Percentiles rank a stretch among this genome's conserved stretches.
These are phyloP conservation scores for Auxenochlorella pyrenoidosa DNA, from an alignment of 139 green algal genomes.

Conservation along the genomic window DNA sequence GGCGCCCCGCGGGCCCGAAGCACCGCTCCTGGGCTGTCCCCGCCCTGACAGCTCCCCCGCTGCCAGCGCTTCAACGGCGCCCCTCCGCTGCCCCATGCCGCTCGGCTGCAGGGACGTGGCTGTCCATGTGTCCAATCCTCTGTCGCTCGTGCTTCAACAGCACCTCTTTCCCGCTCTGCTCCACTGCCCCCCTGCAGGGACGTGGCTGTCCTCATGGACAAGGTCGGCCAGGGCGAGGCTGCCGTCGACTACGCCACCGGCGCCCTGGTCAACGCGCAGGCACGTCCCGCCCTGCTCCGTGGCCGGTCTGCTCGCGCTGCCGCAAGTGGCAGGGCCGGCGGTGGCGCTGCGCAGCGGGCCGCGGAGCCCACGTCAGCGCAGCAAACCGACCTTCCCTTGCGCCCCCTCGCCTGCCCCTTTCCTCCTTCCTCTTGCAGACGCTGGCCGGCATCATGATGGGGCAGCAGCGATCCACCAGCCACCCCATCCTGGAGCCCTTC, in stretches of 20 bases:
- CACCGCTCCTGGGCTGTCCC: no score
- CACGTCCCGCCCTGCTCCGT: neutral
- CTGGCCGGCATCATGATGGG: constrained; percentile 17
- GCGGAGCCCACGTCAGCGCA: no score
- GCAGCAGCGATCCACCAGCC: neutral
- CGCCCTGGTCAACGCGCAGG: constrained; percentile 48
- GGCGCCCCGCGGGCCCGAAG: no score
- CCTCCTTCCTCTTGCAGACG: constrained; percentile 13
- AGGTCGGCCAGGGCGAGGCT: constrained; percentile 34
- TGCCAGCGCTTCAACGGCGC: neutral
- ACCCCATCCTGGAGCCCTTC: constrained; percentile 48
- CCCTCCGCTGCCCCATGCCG: no score
- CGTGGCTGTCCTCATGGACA: constrained; percentile 41
- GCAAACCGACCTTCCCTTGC: no score
- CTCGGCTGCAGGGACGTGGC: no score
- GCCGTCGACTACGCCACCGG: constrained; percentile 50
- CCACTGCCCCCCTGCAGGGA: constrained; percentile 19
- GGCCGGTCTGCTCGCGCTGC: no score
- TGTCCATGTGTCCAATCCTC: no score
- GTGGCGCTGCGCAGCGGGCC: no score
- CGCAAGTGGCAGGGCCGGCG: neutral
- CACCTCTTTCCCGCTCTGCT: neutral
- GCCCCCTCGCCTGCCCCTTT: no score
- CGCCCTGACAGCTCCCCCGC: neutral
- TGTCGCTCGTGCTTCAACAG: no score